phyloP scores from a whole-genome alignment of 2,329 filamentous ascomycete species.

The Blastomyces parvus region DNA sequence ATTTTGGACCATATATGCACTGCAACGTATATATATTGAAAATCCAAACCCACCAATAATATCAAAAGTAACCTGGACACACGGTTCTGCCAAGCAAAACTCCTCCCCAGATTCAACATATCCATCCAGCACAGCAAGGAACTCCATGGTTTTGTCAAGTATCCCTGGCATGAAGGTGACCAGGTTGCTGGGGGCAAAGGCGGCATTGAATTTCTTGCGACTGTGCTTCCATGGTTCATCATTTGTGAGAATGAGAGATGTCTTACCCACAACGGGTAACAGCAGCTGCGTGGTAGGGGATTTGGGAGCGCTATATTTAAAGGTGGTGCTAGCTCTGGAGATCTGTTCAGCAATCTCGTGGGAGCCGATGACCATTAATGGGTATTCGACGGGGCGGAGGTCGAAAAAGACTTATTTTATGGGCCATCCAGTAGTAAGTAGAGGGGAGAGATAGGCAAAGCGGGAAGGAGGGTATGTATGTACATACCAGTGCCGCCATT shows the following conservation, averaged over 20 bases:
- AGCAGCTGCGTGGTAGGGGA: constrained; percentile 22
- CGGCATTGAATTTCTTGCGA: constrained; percentile 2
- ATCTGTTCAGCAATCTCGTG: constrained; percentile 1
- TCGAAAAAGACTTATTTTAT: background rate
- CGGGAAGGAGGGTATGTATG: no score
- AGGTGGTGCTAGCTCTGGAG: background rate
- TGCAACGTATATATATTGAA: background rate
- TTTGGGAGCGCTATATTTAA: constrained; percentile 1
- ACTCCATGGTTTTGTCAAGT: background rate
- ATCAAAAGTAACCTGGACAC: background rate
- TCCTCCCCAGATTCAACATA: background rate
- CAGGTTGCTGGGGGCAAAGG: constrained; percentile 1
- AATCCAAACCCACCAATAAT: background rate
- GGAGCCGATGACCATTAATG: background rate
- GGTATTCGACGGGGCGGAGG: background rate
- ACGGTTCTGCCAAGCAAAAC: background rate
- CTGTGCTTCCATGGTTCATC: background rate
- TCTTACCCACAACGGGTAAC: constrained; percentile 25
- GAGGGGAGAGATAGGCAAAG: background rate
- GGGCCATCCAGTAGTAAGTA: background rate
- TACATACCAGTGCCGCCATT: constrained; percentile 1
- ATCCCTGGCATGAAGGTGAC: background rate
- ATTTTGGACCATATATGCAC: background rate
- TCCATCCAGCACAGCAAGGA: constrained; percentile 1
- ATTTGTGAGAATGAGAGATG: constrained; percentile 9